Conservation (phyloP, 2,329 filamentous ascomycete genomes). For the Didymella arachidicola region DNA sequence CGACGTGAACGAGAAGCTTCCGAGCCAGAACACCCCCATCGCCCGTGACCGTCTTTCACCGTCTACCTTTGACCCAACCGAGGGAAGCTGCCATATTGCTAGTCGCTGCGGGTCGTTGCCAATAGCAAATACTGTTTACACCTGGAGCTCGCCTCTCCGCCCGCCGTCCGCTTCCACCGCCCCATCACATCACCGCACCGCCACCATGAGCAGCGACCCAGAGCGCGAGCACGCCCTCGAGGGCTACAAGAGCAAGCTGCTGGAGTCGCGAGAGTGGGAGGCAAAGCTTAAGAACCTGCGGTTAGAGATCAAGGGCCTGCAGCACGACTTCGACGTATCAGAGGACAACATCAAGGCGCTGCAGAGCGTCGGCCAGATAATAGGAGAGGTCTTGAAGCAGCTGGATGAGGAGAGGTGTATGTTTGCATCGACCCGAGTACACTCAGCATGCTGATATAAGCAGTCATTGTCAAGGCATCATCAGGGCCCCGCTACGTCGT, state of each 20-base stretch:
- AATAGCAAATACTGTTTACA: slow-evolving; percentile 4
- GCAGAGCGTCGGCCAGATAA: slow-evolving; percentile 98
- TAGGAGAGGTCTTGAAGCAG: slow-evolving; percentile 98
- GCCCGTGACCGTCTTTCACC: not conserved
- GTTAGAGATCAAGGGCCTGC: slow-evolving; percentile 92
- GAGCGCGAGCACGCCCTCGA: slow-evolving; percentile 61
- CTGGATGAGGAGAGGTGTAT: slow-evolving; percentile 97
- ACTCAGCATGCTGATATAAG: slow-evolving; percentile 19
- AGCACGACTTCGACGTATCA: slow-evolving; percentile 94
- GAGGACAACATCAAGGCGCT: slow-evolving; percentile 99
- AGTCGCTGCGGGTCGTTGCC: not conserved
- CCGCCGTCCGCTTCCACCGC: slow-evolving; percentile 17
- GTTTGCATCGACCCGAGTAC: slow-evolving; percentile 45
- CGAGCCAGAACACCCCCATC: slow-evolving; percentile 10
- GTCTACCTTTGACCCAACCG: not conserved
- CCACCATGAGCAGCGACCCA: slow-evolving; percentile 54
- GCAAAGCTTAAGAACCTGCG: slow-evolving; percentile 94
- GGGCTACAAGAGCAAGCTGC: slow-evolving; percentile 63
- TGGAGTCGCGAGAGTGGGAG: slow-evolving; percentile 98
- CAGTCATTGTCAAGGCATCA: slow-evolving; percentile 98
- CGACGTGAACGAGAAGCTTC: slow-evolving; percentile 30
- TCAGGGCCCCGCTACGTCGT: slow-evolving; percentile 97
- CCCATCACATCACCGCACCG: slow-evolving; percentile 15
- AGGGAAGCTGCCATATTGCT: not conserved
- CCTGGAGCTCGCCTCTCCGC: slow-evolving; percentile 22